Conservation (phyloP, 495 filamentous ascomycete species). For the Aspergillus panamensis region DNA sequence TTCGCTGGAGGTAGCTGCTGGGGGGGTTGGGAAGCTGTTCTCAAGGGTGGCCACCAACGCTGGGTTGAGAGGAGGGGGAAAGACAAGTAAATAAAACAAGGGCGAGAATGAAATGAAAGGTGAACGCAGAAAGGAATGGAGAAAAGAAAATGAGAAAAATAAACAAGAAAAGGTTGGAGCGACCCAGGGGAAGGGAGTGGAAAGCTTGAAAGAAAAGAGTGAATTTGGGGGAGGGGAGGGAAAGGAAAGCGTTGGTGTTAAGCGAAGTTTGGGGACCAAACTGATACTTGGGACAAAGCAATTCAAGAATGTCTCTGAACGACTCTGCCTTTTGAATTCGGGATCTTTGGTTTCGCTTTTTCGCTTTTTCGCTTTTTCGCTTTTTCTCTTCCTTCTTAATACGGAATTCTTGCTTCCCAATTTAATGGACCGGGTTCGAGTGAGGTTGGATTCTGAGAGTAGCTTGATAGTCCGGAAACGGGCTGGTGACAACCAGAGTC, state of each 20-base stretch:
- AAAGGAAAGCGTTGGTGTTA: slow-evolving; percentile 14
- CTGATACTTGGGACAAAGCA: slow-evolving; percentile 22
- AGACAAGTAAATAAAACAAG: slow-evolving; percentile 4
- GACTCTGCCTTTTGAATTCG: neutral
- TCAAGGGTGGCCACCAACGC: slow-evolving; percentile 15
- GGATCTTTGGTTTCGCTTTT: neutral
- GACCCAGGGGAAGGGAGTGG: slow-evolving; percentile 15
- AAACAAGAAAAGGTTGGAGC: slow-evolving; percentile 11
- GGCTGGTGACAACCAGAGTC: slow-evolving; percentile 10
- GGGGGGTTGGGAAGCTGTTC: slow-evolving; percentile 9
- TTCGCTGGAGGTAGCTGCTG: slow-evolving; percentile 45
- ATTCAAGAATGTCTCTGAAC: slow-evolving; percentile 19
- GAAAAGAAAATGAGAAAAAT: slow-evolving; percentile 15
- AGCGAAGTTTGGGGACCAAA: slow-evolving; percentile 21
- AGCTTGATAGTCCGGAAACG: slow-evolving; percentile 21
- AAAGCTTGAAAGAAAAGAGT: slow-evolving; percentile 14
- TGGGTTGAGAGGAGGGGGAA: slow-evolving; percentile 10
- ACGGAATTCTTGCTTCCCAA: neutral
- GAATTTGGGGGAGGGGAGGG: slow-evolving; percentile 15
- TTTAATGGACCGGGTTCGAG: neutral
- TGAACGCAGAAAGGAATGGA: slow-evolving; percentile 1
- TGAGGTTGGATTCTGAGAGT: slow-evolving; percentile 6
- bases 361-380: neutral
- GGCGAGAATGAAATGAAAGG: neutral
- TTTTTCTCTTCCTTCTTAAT: slow-evolving; percentile 13